Evolutionary conservation across 2,329 filamentous ascomycete species (phyloP), one percentile per base, ranked within the genome.

Genomic region (Geosmithia putterillii): DNA sequence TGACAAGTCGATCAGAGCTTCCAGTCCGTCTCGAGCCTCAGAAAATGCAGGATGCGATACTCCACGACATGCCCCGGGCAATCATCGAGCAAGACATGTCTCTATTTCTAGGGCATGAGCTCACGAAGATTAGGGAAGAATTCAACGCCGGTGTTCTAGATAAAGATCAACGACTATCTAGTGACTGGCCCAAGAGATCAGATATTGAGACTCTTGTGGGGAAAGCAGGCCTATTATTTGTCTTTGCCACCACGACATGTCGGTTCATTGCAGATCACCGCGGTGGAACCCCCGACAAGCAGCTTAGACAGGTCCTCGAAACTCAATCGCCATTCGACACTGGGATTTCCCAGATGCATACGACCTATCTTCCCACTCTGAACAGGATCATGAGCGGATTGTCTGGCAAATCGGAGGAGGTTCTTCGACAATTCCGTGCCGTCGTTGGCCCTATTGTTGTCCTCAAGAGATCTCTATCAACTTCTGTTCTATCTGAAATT

Each of bases 1-100:
- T 66, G 7, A 66, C 63, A 0, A 67, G 64, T 44, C 52, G 64
- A 23, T 63, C 63, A 1, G 57, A 66, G 41, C 43, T 62, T 6
- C 54, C 54, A 3, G 54, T 64, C 44, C 54, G 56, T 4, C 48
- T 58, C 22, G 57, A 58, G 3, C 65, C 67, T 42, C n/a, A n/a
- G n/a, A 44, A 45, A 1, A 15, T 50, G n/a, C 48, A 61, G 42
- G 52, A 57, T 40, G 37, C 64, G 7, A 48, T 56, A 20, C 56
- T 68, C 21, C 58, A 66, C 38, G 46, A 64, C 36, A 52, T 62
- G 28, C 43, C 50, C 3, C 20, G 48, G 32, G 17, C 45, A 3
- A 45, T 55, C 8, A 52, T 66, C 12, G 48, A 59, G 44, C 50
- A 52, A 7, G 64, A 68, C 45, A 60, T 68, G n/a, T 34, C 41